These are phyloP conservation scores for Climacium dendroides DNA, from an alignment of 225 moss, liverwort and hornwort species.

Conservation along the genomic window DNA sequence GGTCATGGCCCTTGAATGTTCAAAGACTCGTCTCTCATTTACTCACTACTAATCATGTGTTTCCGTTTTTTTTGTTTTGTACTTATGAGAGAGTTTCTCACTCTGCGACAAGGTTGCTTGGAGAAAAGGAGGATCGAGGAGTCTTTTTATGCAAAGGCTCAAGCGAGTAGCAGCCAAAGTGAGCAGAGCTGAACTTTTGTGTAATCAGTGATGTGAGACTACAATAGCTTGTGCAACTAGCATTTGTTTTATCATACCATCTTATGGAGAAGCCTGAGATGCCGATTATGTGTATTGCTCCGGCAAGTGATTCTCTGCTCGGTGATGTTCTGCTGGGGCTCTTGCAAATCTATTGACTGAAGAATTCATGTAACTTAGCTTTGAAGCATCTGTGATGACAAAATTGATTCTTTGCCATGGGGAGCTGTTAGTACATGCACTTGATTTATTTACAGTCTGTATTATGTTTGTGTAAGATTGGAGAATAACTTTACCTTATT, in stretches of 20 bases:
- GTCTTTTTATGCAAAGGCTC: neutral
- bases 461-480: neutral
- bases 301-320: neutral
- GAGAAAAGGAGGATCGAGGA: neutral
- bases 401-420: neutral
- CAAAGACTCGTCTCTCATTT: neutral
- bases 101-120: neutral
- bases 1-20: neutral
- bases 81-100: neutral
- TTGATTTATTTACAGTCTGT: neutral
- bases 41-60: neutral
- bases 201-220: neutral
- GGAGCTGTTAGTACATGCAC: neutral
- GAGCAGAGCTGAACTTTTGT: neutral
- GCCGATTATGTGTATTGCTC: neutral
- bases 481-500: neutral
- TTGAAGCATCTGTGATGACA: neutral
- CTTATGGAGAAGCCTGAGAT: neutral
- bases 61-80: no score
- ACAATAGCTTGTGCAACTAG: no score
- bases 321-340: neutral
- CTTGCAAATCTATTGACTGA: neutral
- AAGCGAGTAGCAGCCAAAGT: neutral
- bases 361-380: neutral
- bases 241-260: neutral